Evolutionary conservation across 257 asterid species (phyloP).

Genomic region (Solanum acaule): DNA sequence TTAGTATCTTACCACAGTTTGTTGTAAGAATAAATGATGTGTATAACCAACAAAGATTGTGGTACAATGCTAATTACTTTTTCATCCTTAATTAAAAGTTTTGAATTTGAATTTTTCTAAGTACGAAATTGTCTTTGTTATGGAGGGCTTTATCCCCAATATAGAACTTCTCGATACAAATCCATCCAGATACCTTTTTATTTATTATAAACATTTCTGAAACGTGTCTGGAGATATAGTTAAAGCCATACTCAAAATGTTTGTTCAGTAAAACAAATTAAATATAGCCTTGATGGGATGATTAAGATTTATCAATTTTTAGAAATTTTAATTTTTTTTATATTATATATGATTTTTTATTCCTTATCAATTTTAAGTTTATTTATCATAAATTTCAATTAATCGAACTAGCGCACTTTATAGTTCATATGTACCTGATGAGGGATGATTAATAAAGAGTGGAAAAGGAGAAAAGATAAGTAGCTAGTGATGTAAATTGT

Average conservation of each 20-base stretch:
- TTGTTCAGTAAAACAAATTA: not conserved
- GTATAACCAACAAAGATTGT: too few species aligned
- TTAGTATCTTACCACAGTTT: not conserved
- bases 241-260: not conserved
- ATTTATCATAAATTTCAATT: too few species aligned
- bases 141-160: not conserved
- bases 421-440: not conserved
- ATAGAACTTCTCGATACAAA: too few species aligned
- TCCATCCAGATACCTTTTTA: not conserved
- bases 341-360: too few species aligned
- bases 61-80: not conserved
- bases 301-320: not conserved
- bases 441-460: too few species aligned
- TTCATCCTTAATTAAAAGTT: too few species aligned
- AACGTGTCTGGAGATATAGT: not conserved
- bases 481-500: not conserved
- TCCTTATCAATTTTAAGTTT: not conserved
- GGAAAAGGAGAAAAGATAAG: not conserved
- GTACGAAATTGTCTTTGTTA: fast-evolving
- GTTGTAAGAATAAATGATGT: not conserved
- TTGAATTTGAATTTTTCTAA: too few species aligned
- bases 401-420: not conserved
- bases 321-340: too few species aligned
- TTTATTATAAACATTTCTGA: not conserved
- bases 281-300: not conserved